Conservation (phyloP, 768 basidiomycete species). For the Gloeophyllum trabeum region DNA sequence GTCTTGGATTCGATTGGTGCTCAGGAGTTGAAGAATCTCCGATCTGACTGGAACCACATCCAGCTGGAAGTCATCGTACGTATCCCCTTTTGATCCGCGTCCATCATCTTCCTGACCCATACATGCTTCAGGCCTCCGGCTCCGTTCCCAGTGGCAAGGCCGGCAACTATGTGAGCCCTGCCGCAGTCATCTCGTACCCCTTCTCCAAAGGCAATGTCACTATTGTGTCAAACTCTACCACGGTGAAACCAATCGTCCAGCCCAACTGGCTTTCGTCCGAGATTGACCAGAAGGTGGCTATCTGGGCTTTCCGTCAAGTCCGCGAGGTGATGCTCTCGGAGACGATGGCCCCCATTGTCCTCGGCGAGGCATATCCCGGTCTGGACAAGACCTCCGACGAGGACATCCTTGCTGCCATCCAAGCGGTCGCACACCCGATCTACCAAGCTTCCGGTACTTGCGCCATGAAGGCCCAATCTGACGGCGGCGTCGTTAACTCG, state of each 20-base stretch:
- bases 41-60: neutral
- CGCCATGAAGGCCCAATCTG: neutral
- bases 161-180: neutral
- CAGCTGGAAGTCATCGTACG: neutral
- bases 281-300: neutral
- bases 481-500: conserved; percentile 27
- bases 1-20: neutral
- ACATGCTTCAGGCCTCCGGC: neutral
- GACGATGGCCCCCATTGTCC: neutral
- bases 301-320: neutral
- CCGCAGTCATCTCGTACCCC: neutral
- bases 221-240: neutral
- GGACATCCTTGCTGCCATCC: neutral
- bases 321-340: neutral
- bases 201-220: neutral
- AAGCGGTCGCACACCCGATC: neutral
- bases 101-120: neutral
- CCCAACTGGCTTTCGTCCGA: neutral
- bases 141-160: neutral
- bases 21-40: neutral
- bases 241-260: neutral
- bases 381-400: neutral
- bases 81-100: neutral
- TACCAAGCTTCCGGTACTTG: neutral
- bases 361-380: neutral